phyloP scores from a whole-genome alignment of 2,329 filamentous ascomycete species.

The Hirsutella rhossiliensis region DNA sequence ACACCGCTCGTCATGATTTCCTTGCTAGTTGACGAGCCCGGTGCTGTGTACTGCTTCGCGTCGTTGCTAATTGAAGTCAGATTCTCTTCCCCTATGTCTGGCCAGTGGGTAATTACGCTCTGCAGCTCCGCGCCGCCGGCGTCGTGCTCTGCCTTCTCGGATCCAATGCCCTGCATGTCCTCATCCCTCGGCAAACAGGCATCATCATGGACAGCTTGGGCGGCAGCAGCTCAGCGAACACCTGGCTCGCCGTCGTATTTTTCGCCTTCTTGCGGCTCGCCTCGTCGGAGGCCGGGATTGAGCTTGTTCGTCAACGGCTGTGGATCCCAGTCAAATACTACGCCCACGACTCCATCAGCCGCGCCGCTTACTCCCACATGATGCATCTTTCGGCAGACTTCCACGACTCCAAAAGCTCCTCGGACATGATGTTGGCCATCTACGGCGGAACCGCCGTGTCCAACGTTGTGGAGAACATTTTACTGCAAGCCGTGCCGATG shows the following conservation, averaged over 20 bases:
- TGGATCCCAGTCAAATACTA: conserved; percentile 48
- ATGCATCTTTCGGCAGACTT: conserved; percentile 50
- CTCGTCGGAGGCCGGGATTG: conserved; percentile 42
- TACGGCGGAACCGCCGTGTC: conserved; percentile 40
- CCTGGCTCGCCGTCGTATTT: conserved; percentile 39
- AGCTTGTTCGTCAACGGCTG: conserved; percentile 40
- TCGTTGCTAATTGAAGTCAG: conserved; percentile 20
- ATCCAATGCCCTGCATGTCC: conserved; percentile 60
- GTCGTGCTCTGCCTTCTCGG: conserved; percentile 57
- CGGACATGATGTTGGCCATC: conserved; percentile 45
- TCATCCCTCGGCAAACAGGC: conserved; percentile 73
- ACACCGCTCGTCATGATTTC: no score
- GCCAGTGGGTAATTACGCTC: conserved; percentile 51
- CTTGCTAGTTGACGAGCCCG: neutral
- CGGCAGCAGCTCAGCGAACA: conserved; percentile 31
- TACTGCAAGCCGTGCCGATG: conserved; percentile 47
- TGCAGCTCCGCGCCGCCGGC: conserved; percentile 57
- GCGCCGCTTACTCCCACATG: conserved; percentile 46
- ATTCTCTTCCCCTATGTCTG: conserved; percentile 71
- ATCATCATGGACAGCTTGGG: conserved; percentile 62
- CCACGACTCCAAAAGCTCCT: conserved; percentile 47
- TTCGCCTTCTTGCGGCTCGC: conserved; percentile 39
- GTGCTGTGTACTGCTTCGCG: neutral
- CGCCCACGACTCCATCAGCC: conserved; percentile 38
- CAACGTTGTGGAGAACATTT: conserved; percentile 43